Evolutionary conservation across 257 asterid species (phyloP).

Genomic region (Penstemon newberryi): DNA sequence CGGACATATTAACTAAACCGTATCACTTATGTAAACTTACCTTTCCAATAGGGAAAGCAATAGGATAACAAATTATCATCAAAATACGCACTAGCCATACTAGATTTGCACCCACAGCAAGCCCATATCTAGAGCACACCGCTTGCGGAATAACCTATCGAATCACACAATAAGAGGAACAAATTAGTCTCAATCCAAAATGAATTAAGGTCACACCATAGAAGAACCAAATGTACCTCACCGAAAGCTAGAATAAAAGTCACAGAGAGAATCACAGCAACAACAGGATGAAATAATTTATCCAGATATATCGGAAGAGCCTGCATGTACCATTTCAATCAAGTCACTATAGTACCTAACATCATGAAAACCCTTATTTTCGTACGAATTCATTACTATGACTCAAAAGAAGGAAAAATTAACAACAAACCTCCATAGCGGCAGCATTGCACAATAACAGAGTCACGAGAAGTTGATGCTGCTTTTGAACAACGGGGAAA

Average conservation of each 20-base stretch:
- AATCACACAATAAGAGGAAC: conserved; percentile 25
- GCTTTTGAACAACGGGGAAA: conserved; percentile 92
- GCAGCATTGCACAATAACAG: conserved; percentile 90
- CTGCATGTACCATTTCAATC: conserved; percentile 39
- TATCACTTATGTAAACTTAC: conserved; percentile 32
- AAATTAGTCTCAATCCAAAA: conserved; percentile 24
- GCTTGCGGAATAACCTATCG: conserved; percentile 92
- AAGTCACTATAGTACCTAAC: background rate
- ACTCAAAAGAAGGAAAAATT: background rate
- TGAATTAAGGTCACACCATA: background rate
- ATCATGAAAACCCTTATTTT: background rate
- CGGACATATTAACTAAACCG: background rate
- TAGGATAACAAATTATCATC: conserved; percentile 86
- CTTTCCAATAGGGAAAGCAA: conserved; percentile 93
- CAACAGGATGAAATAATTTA: conserved; percentile 83
- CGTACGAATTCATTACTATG: background rate
- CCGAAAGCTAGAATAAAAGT: conserved; percentile 97
- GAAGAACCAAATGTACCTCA: conserved; percentile 61
- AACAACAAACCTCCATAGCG: conserved; percentile 80
- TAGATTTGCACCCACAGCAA: conserved; percentile 95
- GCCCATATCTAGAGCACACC: conserved; percentile 83
- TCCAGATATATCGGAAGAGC: conserved; percentile 95
- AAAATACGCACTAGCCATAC: conserved; percentile 88
- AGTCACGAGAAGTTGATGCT: conserved; percentile 98
- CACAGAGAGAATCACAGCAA: conserved; percentile 90